These are phyloP conservation scores for Entomortierella beljakovae DNA, from an alignment of 192 early-diverging fungal species.

Conservation along the genomic window DNA sequence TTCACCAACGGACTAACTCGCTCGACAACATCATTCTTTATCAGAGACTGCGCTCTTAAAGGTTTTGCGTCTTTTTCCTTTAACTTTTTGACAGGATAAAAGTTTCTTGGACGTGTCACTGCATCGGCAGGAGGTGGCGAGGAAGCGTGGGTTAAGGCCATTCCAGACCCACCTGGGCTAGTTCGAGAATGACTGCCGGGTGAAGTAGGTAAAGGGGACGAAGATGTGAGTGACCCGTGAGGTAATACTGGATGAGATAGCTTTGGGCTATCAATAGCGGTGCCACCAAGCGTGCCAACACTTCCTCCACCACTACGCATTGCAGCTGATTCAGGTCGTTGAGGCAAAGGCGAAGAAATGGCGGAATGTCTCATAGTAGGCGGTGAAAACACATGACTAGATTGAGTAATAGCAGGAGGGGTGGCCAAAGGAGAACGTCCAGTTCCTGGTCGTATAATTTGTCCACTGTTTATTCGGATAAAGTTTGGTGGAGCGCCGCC, in stretches of 20 bases:
- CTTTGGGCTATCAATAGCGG: slow-evolving; percentile 20
- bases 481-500: background rate
- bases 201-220: slow-evolving; percentile 14
- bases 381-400: slow-evolving; percentile 35
- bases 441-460: slow-evolving; percentile 5
- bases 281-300: background rate
- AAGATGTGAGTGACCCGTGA: slow-evolving; percentile 10
- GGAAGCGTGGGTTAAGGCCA: background rate
- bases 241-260: slow-evolving; percentile 19
- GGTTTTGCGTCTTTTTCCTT: slow-evolving; percentile 12
- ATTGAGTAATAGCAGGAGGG: slow-evolving; percentile 21
- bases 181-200: slow-evolving; percentile 8
- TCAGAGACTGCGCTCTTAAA: slow-evolving; percentile 15
- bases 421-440: slow-evolving; percentile 29
- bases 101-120: background rate
- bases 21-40: slow-evolving; percentile 46
- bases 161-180: slow-evolving; percentile 7
- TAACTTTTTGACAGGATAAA: background rate
- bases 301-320: slow-evolving; percentile 9
- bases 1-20: slow-evolving; percentile 72
- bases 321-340: slow-evolving; percentile 30
- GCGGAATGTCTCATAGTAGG: slow-evolving; percentile 27
- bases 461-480: slow-evolving; percentile 23
- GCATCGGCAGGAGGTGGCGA: slow-evolving; percentile 2
- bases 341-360: slow-evolving; percentile 38